These are phyloP conservation scores for Ganoderma sp. DNA, from an alignment of 1,284 basidiomycete species.

Conservation along the genomic window DNA sequence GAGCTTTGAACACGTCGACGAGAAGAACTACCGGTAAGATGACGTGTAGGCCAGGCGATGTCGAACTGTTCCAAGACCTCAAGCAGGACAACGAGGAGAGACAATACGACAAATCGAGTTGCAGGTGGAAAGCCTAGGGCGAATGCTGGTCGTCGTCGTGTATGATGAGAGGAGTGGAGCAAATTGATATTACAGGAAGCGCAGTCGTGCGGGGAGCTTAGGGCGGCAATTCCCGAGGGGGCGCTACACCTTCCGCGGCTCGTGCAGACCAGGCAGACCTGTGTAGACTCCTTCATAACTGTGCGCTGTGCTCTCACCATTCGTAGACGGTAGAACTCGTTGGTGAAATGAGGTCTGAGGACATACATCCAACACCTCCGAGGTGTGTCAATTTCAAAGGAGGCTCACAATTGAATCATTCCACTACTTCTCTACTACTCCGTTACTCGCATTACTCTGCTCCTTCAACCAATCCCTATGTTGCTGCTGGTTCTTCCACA, in stretches of 20 bases:
- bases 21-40: neutral
- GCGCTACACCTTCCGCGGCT: neutral
- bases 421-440: neutral
- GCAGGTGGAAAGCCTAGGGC: too few species aligned
- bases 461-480: neutral
- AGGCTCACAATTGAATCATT: neutral
- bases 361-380: neutral
- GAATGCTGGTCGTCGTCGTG: neutral
- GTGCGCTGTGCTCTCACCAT: too few species aligned
- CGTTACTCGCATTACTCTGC: neutral
- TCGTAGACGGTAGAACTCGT: too few species aligned
- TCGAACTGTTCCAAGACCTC: neutral
- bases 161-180: neutral
- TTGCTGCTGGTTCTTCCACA: conserved; percentile 23
- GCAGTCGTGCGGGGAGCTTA: too few species aligned
- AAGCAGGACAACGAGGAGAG: neutral
- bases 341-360: neutral
- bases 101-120: too few species aligned
- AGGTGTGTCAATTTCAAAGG: neutral
- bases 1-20: neutral
- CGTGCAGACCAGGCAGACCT: neutral
- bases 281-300: too few species aligned
- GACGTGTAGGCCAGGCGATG: neutral
- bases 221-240: neutral
- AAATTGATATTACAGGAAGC: neutral